phyloP scores from a whole-genome alignment of 352 stramenopile species.

The Halophytophthora polymorphica region DNA sequence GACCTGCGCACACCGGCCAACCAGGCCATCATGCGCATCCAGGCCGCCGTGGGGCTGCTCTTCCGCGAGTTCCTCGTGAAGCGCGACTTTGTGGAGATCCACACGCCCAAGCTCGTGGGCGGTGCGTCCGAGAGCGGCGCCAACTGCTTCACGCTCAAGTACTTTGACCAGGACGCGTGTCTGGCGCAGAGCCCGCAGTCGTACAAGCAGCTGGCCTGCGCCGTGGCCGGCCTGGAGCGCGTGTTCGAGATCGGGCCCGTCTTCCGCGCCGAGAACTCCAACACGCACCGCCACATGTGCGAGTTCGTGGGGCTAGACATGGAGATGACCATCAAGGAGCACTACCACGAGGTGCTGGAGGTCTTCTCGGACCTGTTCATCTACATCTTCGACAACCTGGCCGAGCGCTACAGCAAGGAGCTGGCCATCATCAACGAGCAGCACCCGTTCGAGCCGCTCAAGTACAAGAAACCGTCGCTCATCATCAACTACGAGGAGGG shows the following conservation, averaged over 20 bases:
- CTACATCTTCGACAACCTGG: slow-evolving; percentile 99
- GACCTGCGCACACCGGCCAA: slow-evolving; percentile 98
- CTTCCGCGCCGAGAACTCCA: slow-evolving; percentile 99
- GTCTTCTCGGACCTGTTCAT: slow-evolving; percentile 99
- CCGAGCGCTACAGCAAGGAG: slow-evolving; percentile 92
- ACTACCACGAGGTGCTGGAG: slow-evolving; percentile 98
- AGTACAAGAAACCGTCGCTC: slow-evolving; percentile 94
- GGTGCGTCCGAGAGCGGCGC: slow-evolving; percentile 96
- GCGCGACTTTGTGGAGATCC: slow-evolving; percentile 98
- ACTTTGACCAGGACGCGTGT: slow-evolving; percentile 97
- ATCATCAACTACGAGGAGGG: slow-evolving; percentile 93
- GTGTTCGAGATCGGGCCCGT: slow-evolving; percentile 99
- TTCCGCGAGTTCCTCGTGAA: slow-evolving; percentile 97
- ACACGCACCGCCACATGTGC: slow-evolving; percentile 99
- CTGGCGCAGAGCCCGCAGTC: slow-evolving; percentile 97
- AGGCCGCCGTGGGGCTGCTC: slow-evolving; percentile 94
- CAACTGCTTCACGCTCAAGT: slow-evolving; percentile 98
- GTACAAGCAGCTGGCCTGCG: slow-evolving; percentile 99
- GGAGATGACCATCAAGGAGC: slow-evolving; percentile 99
- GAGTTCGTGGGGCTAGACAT: slow-evolving; percentile 99
- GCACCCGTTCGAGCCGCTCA: slow-evolving; percentile 96
- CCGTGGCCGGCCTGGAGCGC: slow-evolving; percentile 96
- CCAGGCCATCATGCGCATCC: slow-evolving; percentile 98
- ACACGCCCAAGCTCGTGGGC: slow-evolving; percentile 98
- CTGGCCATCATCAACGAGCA: slow-evolving; percentile 95